Conservation (phyloP, 2,329 filamentous ascomycete genomes). For the Phyllosticta citriasiana region DNA sequence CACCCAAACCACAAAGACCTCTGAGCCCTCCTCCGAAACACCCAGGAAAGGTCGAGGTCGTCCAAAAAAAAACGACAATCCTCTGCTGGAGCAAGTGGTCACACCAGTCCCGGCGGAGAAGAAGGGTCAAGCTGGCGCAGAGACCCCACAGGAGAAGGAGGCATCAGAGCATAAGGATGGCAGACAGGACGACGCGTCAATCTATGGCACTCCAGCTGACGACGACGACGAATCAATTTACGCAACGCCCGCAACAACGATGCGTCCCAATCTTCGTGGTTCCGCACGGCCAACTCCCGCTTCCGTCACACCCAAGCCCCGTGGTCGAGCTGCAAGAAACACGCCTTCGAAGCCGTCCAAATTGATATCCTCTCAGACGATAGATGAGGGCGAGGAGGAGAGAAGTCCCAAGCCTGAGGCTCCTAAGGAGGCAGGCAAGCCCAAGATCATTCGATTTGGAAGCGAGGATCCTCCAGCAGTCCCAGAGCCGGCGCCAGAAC, state of each 20-base stretch:
- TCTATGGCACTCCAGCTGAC: slow-evolving; percentile 8
- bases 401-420: background rate
- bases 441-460: slow-evolving; percentile 22
- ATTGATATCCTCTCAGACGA: background rate
- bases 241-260: slow-evolving; percentile 8
- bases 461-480: slow-evolving; percentile 22
- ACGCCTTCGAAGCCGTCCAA: slow-evolving; percentile 9
- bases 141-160: background rate
- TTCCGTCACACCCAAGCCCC: slow-evolving; percentile 5
- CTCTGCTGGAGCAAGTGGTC: background rate
- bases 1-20: background rate
- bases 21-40: background rate
- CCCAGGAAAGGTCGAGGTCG: background rate
- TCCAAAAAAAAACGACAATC: background rate
- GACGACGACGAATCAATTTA: slow-evolving; percentile 8
- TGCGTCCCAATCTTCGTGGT: background rate
- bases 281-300: background rate
- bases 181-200: background rate
- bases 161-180: background rate
- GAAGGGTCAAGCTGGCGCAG: background rate
- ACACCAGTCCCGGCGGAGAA: background rate
- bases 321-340: background rate
- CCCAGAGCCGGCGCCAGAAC: background rate
- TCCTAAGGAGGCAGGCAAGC: background rate
- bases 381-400: slow-evolving; percentile 2